Conservation (phyloP, 257 asterid genomes). For the Fraxinus americana region DNA sequence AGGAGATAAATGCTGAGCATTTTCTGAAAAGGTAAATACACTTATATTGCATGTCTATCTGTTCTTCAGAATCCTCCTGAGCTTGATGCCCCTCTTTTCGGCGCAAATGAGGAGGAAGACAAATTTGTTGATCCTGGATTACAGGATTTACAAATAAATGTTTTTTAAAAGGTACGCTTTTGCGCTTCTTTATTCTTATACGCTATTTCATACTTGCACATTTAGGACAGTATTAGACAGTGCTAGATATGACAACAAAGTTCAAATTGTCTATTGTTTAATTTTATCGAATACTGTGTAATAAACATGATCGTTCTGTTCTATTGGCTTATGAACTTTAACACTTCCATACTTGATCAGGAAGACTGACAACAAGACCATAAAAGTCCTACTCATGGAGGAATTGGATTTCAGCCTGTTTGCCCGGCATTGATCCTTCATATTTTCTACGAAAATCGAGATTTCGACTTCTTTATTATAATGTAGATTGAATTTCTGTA, state of each 20-base stretch:
- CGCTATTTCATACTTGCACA: not conserved
- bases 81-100: conserved; percentile 60
- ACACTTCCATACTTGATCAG: conserved; percentile 7
- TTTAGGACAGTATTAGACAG: not conserved
- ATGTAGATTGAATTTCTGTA: conserved; percentile 6
- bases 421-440: conserved; percentile 7
- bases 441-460: conserved; percentile 10
- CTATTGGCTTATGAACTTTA: not conserved
- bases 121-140: conserved; percentile 59
- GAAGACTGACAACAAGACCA: not conserved
- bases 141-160: conserved; percentile 78
- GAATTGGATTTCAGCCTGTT: conserved; percentile 17
- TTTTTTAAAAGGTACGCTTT: conserved; percentile 59
- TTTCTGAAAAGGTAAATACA: conserved; percentile 3
- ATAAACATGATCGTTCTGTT: not conserved
- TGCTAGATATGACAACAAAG: not conserved
- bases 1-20: not conserved
- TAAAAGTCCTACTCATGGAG: not conserved
- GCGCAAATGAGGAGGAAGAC: conserved; percentile 45
- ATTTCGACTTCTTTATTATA: conserved; percentile 2
- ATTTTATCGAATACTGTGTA: not conserved
- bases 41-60: not conserved
- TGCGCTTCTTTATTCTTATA: not conserved
- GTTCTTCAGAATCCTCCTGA: conserved; percentile 70
- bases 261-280: too few species aligned